Evolutionary conservation across 2,329 filamentous ascomycete genomes (phyloP), one percentile per base, ranked within the genome.

Genomic region (Aureobasidium sp.): DNA sequence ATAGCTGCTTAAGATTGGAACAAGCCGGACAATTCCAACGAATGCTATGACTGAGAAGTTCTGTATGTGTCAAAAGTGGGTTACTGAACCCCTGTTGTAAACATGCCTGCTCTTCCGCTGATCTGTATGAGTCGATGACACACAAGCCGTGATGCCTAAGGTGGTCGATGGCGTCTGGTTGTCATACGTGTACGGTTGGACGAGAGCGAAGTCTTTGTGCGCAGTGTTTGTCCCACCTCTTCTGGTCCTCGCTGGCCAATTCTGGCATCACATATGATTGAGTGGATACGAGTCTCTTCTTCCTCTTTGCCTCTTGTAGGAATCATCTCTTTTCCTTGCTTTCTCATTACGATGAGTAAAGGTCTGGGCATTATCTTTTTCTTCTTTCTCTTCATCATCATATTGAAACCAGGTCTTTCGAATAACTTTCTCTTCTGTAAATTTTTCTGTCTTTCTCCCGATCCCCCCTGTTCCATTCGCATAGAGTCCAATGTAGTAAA

Each of bases 371-470:
- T 57, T 16, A 36, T 57, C 27, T 9, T 54, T 21, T 10, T 42
- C n/a, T 16, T 57, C 37, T 27, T 30, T 45, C n/a, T 48, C 25
- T 44, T 44, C 21, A 21, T 21, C 45, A n/a, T 48, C 45, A 48
- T 30, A 3, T 48, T 45, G 42, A 45, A 30, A 30, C 37, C 41
- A 44, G 25, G 25, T 55, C 41, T 25, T 45, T 34, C 41, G 29
- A 27, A 16, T n/a, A 44, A 57, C 53, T 57, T 45, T 57, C 30
- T 57, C 53, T 57, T 57, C 34, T 57, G 39, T 57, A 57, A 21
- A 44, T 57, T 44, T 57, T 57, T 57, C 53, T 44, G 53, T 57
- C 53, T 57, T 57, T 57, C 53, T 57, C 53, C n/a, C 11, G 15
- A 27, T 21, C 27, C 15, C 25, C 16, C 39, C 21, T 16, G 15